Conservation (phyloP, 805 yeast genomes). For the Kluyveromyces wickerhamii region DNA sequence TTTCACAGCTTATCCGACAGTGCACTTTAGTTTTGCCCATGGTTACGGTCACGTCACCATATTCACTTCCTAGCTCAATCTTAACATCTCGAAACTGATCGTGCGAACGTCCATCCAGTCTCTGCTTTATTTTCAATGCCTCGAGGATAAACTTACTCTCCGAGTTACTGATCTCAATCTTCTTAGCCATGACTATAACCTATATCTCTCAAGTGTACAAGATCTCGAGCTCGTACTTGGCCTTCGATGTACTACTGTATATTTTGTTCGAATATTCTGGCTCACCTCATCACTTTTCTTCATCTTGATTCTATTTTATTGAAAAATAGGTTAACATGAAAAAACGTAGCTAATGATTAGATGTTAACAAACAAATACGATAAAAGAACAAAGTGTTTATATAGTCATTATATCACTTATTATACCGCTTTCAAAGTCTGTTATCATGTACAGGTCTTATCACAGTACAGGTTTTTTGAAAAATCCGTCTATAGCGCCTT, state of each 20-base stretch:
- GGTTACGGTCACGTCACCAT: constrained; percentile 71
- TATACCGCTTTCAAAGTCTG: too few species aligned
- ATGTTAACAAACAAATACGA: too few species aligned
- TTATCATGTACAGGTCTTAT: too few species aligned
- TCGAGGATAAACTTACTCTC: constrained; percentile 57
- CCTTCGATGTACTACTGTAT: background rate
- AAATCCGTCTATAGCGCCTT: constrained; percentile 65
- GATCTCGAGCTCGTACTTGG: background rate
- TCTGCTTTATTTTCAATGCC: constrained; percentile 50
- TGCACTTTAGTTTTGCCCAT: constrained; percentile 60
- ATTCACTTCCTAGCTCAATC: constrained; percentile 59
- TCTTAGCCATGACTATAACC: constrained; percentile 61
- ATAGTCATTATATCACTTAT: too few species aligned
- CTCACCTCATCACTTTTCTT: background rate
- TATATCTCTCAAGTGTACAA: too few species aligned
- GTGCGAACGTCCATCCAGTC: constrained; percentile 65
- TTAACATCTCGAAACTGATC: constrained; percentile 57
- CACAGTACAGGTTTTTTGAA: too few species aligned
- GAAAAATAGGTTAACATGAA: too few species aligned
- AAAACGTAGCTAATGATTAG: too few species aligned
- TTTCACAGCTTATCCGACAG: constrained; percentile 57
- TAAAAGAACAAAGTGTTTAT: too few species aligned
- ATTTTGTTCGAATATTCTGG: background rate
- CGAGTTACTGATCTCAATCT: constrained; percentile 51
- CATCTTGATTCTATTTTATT: too few species aligned